Conservation (phyloP, 2,329 filamentous ascomycete genomes). For the Verticillium albo-atrum region DNA sequence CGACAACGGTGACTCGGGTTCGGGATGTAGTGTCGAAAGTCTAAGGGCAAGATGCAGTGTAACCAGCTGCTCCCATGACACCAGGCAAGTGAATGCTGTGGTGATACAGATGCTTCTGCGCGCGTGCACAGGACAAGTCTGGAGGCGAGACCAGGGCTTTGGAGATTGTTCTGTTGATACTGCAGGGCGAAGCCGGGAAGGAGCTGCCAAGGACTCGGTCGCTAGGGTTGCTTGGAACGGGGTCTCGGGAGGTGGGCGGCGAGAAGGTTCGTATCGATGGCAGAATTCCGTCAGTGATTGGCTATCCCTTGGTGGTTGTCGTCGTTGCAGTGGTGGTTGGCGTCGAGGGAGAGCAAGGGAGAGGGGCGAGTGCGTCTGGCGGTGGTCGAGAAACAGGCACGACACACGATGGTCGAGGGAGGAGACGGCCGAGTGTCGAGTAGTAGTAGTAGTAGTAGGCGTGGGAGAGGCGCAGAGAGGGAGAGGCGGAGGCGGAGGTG, state of each 20-base stretch:
- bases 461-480: not conserved
- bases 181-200: not conserved
- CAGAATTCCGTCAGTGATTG: not conserved
- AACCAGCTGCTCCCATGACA: not conserved
- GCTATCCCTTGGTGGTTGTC: not conserved
- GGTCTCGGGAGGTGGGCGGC: not conserved
- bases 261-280: not conserved
- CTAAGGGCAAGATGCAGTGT: not conserved
- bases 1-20: not conserved
- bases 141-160: not conserved
- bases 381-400: not conserved
- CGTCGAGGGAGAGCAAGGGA: not conserved
- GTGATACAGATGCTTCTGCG: not conserved
- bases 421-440: not conserved
- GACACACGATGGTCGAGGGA: constrained; percentile 4
- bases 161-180: not conserved
- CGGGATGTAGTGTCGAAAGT: not conserved
- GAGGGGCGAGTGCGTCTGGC: not conserved
- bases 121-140: not conserved
- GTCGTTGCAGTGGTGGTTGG: not conserved
- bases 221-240: not conserved
- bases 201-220: not conserved
- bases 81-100: constrained; percentile 1
- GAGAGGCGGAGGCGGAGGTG: not conserved
- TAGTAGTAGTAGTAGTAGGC: not conserved